Conservation (phyloP, 352 stramenopile genomes). For the Phytophthora melonis region DNA sequence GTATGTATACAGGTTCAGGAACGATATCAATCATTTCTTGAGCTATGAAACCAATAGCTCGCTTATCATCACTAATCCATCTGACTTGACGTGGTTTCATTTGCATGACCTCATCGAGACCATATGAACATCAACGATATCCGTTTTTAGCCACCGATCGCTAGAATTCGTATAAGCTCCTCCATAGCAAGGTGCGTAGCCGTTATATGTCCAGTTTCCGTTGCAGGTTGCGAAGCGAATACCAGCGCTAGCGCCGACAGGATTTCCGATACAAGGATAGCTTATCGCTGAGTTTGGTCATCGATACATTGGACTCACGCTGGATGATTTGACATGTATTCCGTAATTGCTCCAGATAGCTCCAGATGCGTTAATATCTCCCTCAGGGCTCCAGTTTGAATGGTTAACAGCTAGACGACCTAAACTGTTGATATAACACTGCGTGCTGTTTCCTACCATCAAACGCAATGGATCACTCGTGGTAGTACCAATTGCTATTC, state of each 20-base stretch:
- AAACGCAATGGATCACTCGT: background rate
- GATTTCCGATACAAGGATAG: background rate
- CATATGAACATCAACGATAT: slow-evolving; percentile 4
- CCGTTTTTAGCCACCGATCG: background rate
- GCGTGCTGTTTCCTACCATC: background rate
- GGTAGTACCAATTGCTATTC: background rate
- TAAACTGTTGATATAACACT: too few relatives aligned
- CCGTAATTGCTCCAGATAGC: too few relatives aligned
- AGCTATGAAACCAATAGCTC: slow-evolving; percentile 2
- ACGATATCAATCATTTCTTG: background rate
- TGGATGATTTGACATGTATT: too few relatives aligned
- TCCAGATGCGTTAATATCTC: too few relatives aligned
- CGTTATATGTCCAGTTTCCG: background rate
- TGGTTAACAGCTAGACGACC: too few relatives aligned
- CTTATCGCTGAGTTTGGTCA: too few relatives aligned
- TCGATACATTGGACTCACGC: too few relatives aligned
- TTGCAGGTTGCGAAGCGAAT: background rate
- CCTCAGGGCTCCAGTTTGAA: too few relatives aligned
- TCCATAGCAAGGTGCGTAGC: background rate
- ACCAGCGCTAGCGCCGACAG: too few relatives aligned
- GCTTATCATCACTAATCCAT: background rate
- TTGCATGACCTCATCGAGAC: background rate
- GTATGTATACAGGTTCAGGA: background rate
- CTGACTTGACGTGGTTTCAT: background rate
- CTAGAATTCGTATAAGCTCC: slow-evolving; percentile 4